Conservation (phyloP, 495 filamentous ascomycete genomes). For the Neurospora sp. region DNA sequence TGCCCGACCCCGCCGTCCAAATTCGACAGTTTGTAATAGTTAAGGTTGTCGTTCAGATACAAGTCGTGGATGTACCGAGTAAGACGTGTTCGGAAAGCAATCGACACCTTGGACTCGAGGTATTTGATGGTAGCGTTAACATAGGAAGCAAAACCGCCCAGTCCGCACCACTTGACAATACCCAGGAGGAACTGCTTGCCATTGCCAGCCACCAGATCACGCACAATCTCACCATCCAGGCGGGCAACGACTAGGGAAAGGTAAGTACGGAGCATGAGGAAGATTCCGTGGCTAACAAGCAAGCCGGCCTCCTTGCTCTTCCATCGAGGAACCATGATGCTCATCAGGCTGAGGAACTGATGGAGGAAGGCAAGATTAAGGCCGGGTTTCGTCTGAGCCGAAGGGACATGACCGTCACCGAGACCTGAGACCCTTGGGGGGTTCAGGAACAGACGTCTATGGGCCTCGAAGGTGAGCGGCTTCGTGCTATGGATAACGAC, state of each 20-base stretch:
- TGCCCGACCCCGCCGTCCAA: constrained; percentile 88
- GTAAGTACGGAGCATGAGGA: constrained; percentile 85
- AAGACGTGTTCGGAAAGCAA: constrained; percentile 91
- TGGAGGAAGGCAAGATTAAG: constrained; percentile 97
- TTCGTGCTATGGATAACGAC: constrained; percentile 92
- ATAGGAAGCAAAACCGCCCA: constrained; percentile 68
- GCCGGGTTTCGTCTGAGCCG: constrained; percentile 83
- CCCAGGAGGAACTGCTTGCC: constrained; percentile 82
- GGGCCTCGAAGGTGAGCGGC: constrained; percentile 88
- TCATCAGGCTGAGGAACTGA: constrained; percentile 88
- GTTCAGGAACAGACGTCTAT: constrained; percentile 85
- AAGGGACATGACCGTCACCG: constrained; percentile 71
- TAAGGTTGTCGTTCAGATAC: constrained; percentile 85
- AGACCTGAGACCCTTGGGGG: constrained; percentile 70
- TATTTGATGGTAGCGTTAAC: constrained; percentile 98
- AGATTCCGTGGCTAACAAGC: constrained; percentile 75
- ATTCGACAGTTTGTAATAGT: constrained; percentile 93
- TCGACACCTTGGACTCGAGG: constrained; percentile 93
- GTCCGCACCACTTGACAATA: constrained; percentile 62
- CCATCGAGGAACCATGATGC: constrained; percentile 96
- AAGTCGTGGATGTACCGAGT: constrained; percentile 97
- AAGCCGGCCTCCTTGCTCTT: constrained; percentile 89
- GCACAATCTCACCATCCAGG: constrained; percentile 90
- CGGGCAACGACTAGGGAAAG: constrained; percentile 87
- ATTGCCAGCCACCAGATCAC: constrained; percentile 91